Base-by-base conservation (phyloP, 129 eudicot genomes). In the Helichrysum umbraculigerum region DNA sequence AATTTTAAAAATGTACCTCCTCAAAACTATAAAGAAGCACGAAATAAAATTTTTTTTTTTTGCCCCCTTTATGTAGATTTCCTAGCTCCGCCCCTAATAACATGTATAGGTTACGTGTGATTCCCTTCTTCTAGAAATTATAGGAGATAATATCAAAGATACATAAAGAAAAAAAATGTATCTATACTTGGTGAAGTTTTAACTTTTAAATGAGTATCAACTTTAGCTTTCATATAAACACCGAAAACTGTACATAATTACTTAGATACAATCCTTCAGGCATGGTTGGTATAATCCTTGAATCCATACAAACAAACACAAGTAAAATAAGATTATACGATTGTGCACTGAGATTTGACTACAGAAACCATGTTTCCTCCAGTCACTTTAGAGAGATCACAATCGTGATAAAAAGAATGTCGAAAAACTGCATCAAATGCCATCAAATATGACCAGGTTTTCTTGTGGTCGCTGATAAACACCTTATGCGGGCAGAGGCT, bases 401-500 rank as follows among this genome's bases (percentile, higher is more conserved):
- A 54, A 67, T 67, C 74, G 32, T 20, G 19, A 76, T 10, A 57
- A 72, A 65, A 64, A 52, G 68, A 79, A 72, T 52, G 78, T 32
- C 25, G 70, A 33, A 22, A 61, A 78, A 44, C 56, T 20, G 76
- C 70, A 70, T 70, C 76, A 78, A 14, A 59, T 60, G 65, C 34
- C 72, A 21, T 60, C 76, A 62, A 8, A 33, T 63, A 61, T 71
- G 72, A 64, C 72, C 60, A 58, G 4, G 19, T 65, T 51, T 52
- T 71, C 51, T 11, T 10, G 33, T 17, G 56, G 60, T 72, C 37
- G 73, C 25, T 22, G 34, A 16, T 29, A 19, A 37, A 19, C 63
- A 25, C 60, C 68, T 88, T 78, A 88, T 19, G 97, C 93, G 0
- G 86, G 81, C 77, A 88, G 80, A 70, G 97, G 93, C 82, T 91